Evolutionary conservation across 2,329 filamentous ascomycete species (phyloP).

Genomic region (Apiospora rasikravindrae): DNA sequence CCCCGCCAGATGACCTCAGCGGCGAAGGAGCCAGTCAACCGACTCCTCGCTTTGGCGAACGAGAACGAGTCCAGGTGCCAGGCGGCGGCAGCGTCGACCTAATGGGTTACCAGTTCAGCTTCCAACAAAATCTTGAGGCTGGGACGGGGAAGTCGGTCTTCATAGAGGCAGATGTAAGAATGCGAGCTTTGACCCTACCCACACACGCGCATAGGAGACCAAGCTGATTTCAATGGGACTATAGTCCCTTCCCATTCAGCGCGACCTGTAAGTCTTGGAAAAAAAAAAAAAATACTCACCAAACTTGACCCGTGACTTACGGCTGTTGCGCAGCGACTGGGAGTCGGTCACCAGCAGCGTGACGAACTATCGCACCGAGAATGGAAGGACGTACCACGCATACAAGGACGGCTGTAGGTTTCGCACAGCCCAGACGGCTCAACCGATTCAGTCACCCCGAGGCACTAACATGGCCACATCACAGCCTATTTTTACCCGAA

Average conservation of each 20-base stretch:
- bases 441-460: background rate
- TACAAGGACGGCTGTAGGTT: constrained; percentile 52
- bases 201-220: background rate
- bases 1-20: background rate
- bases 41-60: background rate
- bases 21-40: background rate
- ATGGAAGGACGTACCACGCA: constrained; percentile 53
- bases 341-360: constrained; percentile 33
- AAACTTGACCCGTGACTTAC: background rate
- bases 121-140: constrained; percentile 22
- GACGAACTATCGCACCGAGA: constrained; percentile 32
- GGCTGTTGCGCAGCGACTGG: constrained; percentile 27
- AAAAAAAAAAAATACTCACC: background rate
- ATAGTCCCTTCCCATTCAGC: background rate
- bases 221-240: background rate
- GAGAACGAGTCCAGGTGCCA: background rate
- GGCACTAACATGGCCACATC: background rate
- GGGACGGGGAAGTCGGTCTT: constrained; percentile 20
- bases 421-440: background rate
- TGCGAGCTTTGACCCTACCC: background rate
- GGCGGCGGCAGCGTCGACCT: background rate
- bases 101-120: constrained; percentile 23
- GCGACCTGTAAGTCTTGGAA: constrained; percentile 3
- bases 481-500: constrained; percentile 54
- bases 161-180: constrained; percentile 26